Base-by-base conservation (phyloP, 1,284 basidiomycete species). In the Malassezia caprae region DNA sequence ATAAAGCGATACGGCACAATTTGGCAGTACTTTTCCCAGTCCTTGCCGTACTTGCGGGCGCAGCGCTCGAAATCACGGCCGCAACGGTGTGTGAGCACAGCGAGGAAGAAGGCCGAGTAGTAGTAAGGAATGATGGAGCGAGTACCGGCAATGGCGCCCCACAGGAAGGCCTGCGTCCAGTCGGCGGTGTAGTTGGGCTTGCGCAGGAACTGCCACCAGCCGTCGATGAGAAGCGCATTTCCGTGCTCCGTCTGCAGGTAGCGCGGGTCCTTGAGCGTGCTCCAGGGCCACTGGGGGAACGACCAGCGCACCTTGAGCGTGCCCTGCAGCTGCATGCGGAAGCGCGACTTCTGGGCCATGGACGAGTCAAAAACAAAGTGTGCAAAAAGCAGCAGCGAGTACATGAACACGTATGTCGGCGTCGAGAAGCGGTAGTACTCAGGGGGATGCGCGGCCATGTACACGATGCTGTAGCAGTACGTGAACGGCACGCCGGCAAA, bases 301-400 rank as follows among this genome's bases (percentile, higher is more conserved):
- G 90, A 61, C 78, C 85, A 67, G 8, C 72, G 86, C 51, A 82
- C 81, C 71, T 83, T 86, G 65, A 88, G 87, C 30, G 89, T 90
- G 70, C 90, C 74, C 54, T 77, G 88, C 39, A 87, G 86, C 76
- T 94, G 86, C 86, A 96, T 93, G 76, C 94, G 93, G 82, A 96
- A 96, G 61, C 85, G 84, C 61, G 88, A 91, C 79, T 98, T 99
- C 74, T 99, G 93, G 3, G 90, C 84, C 89, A 94, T 96, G 8
- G 89, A 81, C 12, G 87, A 85, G 73, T 98, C 93, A 80, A 88
- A 96, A 65, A 63, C 48, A 44, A 48, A 59, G 49, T 70, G 61
- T 23, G 50, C 48, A 48, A 66, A 61, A 35, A 74, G 56, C 17
- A 74, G 67, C 37, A 70, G 56, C 48, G 61, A 53, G 32, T 27